These are phyloP conservation scores for Juncus effusus DNA, from an alignment of 176 grass and related monocot genomes.

Conservation along the genomic window DNA sequence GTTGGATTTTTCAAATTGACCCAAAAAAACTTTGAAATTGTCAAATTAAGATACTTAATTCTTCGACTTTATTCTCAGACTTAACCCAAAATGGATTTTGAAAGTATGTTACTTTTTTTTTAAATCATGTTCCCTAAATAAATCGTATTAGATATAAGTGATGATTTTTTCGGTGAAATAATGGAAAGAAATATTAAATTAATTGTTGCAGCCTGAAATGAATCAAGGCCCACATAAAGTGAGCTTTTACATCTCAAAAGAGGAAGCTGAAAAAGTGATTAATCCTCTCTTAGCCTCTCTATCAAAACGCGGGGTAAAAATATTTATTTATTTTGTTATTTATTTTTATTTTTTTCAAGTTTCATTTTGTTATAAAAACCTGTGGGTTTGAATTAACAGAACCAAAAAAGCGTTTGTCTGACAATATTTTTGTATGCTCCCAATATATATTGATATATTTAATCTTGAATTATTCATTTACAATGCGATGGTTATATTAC, in stretches of 20 bases:
- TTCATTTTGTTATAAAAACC: too few species aligned
- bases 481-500: too few species aligned
- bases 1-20: neutral
- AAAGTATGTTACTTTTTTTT: neutral
- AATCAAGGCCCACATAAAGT: slow-evolving; percentile 81
- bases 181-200: too few species aligned
- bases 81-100: neutral
- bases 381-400: too few species aligned
- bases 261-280: slow-evolving; percentile 58
- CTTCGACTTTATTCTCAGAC: neutral
- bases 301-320: slow-evolving; percentile 55
- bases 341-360: too few species aligned
- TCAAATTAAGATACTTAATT: neutral
- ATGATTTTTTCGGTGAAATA: too few species aligned
- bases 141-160: too few species aligned
- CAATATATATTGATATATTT: too few species aligned
- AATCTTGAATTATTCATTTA: too few species aligned
- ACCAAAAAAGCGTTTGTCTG: too few species aligned
- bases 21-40: neutral
- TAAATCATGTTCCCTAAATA: neutral
- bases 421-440: too few species aligned
- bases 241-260: slow-evolving; percentile 70
- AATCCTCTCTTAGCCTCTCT: slow-evolving; percentile 47
- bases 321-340: neutral
- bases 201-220: slow-evolving; percentile 49